Conservation (phyloP, 2,329 filamentous ascomycete genomes). For the Cadophora gregata region DNA sequence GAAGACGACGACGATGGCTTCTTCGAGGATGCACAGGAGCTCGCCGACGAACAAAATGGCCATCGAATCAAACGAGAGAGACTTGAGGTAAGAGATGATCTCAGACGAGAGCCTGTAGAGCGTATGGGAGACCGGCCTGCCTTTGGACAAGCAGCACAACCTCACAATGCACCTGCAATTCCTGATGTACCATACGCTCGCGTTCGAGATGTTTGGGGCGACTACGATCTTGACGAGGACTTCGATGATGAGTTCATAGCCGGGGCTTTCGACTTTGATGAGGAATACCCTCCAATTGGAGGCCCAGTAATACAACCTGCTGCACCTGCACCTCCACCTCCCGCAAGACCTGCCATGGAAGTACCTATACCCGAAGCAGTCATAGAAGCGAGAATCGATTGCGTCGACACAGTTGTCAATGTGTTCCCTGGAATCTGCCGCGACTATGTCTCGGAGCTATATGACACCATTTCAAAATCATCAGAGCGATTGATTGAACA, state of each 20-base stretch:
- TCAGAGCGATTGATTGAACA: slow-evolving; percentile 42
- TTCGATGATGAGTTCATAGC: slow-evolving; percentile 6
- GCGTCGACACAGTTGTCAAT: slow-evolving; percentile 47
- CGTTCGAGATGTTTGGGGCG: slow-evolving; percentile 11
- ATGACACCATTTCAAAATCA: slow-evolving; percentile 37
- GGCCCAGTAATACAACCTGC: not conserved
- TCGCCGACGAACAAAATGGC: not conserved
- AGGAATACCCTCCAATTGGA: not conserved
- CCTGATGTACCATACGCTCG: not conserved
- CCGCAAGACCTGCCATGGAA: not conserved
- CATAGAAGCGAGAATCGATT: slow-evolving; percentile 27
- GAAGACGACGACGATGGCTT: slow-evolving; percentile 14
- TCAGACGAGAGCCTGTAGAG: not conserved
- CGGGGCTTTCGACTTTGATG: slow-evolving; percentile 13
- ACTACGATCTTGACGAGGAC: slow-evolving; percentile 1
- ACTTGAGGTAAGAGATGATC: not conserved
- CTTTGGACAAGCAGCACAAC: not conserved
- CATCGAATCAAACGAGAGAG: not conserved
- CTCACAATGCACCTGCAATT: not conserved
- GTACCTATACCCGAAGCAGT: slow-evolving; percentile 4
- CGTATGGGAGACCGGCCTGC: not conserved
- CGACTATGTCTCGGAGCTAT: slow-evolving; percentile 49
- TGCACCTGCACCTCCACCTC: slow-evolving; percentile 8
- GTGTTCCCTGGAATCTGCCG: slow-evolving; percentile 56
- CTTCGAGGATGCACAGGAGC: slow-evolving; percentile 5